These are phyloP conservation scores for Salix viminalis DNA, from an alignment of 345 rosid species.

Conservation along the genomic window DNA sequence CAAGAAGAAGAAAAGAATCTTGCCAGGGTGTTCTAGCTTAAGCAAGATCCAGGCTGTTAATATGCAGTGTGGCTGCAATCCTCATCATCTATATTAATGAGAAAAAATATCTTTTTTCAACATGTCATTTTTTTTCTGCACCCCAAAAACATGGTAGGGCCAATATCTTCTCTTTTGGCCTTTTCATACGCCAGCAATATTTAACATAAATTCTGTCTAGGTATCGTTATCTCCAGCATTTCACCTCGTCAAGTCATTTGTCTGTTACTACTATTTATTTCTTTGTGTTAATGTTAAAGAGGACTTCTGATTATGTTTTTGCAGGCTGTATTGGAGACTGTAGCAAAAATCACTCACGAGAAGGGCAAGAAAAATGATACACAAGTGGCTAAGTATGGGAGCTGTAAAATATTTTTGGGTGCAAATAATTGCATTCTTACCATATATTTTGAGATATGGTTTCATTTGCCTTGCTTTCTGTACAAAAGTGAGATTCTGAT, in stretches of 20 bases:
- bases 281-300: background rate
- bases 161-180: background rate
- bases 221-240: background rate
- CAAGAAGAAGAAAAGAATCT: background rate
- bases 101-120: background rate
- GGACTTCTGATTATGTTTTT: slow-evolving; percentile 19
- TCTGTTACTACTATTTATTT: background rate
- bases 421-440: background rate
- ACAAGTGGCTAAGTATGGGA: slow-evolving; percentile 57
- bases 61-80: background rate
- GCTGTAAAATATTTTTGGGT: slow-evolving; percentile 4
- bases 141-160: background rate
- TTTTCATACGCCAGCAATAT: background rate
- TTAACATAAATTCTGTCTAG: background rate
- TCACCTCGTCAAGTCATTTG: background rate
- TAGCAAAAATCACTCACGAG: slow-evolving; percentile 88
- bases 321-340: slow-evolving; percentile 93
- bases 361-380: slow-evolving; percentile 80
- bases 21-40: background rate
- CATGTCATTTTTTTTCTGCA: background rate
- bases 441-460: background rate
- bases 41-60: background rate
- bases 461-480: background rate
- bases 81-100: background rate
- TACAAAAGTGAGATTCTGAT: background rate